Base-by-base conservation (phyloP, 305 asterid species). In the Withania somnifera region DNA sequence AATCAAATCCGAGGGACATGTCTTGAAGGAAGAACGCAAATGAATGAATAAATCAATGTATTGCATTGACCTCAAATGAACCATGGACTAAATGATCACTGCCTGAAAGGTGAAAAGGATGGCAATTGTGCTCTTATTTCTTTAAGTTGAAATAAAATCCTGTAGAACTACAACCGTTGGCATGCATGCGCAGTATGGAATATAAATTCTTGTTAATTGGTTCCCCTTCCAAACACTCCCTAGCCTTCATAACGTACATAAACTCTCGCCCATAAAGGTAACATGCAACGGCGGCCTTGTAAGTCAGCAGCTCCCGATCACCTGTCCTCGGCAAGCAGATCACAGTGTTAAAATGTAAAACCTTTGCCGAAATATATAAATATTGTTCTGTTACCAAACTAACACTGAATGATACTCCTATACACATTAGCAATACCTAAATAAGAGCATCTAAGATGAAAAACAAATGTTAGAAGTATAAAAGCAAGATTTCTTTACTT, bases 241-340 rank as follows among this genome's bases (percentile, higher is more conserved):
- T 84, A 17, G 83, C 88, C 79, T 87, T 87, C 81, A 78, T 79
- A 5, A 92, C 95, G 80, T 91, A 94, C 47, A 52, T 80, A 34
- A 88, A 87, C 38, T 84, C 92, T 13, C 86, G 87, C 10, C 99
- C 98, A 19, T 92, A 93, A 0, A 95, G 87, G 85, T 92, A 89
- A 6, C 92, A 85, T 58, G 97, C 97, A 11, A 84, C 87, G 19
- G 97, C 94, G 30, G 98, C 99, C 87, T 95, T 95, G 86, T 83
- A 86, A 6, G 95, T 88, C 83, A 89, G 54, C 28, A 88, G 87
- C 28, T 61, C 69, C 40, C 69, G 9, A 9, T 61, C 69, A 63
- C 71, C 42, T 63, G 69, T 20, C 42, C 8, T 61, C 42, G 34
- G 14, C 69, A 28, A n/a, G 2, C 40, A 61, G 14, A 61, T 61